phyloP scores from a whole-genome alignment of 2,329 filamentous ascomycete genomes.

The Tolypocladium inflatum region DNA sequence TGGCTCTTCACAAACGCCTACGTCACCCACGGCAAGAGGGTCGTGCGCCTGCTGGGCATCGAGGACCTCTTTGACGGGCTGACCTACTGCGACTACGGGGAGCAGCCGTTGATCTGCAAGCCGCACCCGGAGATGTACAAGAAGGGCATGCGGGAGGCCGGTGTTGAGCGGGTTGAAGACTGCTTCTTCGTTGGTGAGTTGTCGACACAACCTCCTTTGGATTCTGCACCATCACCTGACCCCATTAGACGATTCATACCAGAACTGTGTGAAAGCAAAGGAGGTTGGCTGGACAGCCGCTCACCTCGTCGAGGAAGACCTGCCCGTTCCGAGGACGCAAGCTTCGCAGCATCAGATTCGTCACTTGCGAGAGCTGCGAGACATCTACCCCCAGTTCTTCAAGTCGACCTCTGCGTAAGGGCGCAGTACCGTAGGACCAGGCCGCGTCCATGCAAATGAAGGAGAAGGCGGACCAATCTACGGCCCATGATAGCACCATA shows the following conservation, averaged over 20 bases:
- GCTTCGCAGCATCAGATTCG: constrained; percentile 69
- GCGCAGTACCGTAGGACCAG: not conserved
- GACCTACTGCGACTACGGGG: constrained; percentile 84
- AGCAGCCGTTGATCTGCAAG: constrained; percentile 73
- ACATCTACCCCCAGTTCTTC: constrained; percentile 78
- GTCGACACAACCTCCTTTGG: not conserved
- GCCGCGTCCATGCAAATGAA: too few species aligned
- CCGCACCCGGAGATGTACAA: constrained; percentile 73
- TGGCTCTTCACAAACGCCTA: constrained; percentile 99
- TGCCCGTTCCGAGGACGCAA: constrained; percentile 51
- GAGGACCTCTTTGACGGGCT: constrained; percentile 91
- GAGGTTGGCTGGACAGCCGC: constrained; percentile 77
- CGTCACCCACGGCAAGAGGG: constrained; percentile 73
- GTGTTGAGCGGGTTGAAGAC: constrained; percentile 53
- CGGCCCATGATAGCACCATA: not conserved
- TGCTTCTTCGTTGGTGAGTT: constrained; percentile 88
- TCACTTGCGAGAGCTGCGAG: constrained; percentile 64
- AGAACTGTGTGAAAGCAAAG: constrained; percentile 71
- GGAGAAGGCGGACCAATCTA: not conserved
- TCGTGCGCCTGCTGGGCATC: constrained; percentile 70
- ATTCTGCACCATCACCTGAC: not conserved
- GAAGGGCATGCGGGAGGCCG: constrained; percentile 83
- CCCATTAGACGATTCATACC: constrained; percentile 66
- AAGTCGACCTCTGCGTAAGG: constrained; percentile 34
- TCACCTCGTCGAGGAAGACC: constrained; percentile 73